A percentile compares a stretch with the other conserved stretches of the same genome.
Conservation (phyloP, 805 yeast species). For the Teunomyces panamensis region DNA sequence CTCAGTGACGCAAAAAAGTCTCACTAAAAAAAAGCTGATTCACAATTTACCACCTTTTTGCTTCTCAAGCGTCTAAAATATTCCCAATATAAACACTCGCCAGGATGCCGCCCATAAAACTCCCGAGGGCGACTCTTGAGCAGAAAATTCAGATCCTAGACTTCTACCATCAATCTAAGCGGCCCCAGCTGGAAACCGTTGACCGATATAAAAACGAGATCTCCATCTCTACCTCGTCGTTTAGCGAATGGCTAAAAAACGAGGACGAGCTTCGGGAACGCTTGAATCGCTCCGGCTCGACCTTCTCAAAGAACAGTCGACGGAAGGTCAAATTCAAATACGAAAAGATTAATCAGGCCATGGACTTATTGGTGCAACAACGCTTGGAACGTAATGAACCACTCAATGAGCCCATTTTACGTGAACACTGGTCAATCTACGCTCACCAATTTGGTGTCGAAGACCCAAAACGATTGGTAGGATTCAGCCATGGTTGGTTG, state of each 20-base stretch:
- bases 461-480: conserved; percentile 54
- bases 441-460: conserved; percentile 57
- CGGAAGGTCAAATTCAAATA: conserved; percentile 53
- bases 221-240: conserved; percentile 57
- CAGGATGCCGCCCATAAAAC: conserved; percentile 14
- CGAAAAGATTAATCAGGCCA: conserved; percentile 55
- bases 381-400: conserved; percentile 43
- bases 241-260: conserved; percentile 59
- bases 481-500: conserved; percentile 63
- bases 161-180: conserved; percentile 43
- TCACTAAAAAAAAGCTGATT: conserved; percentile 1
- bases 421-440: conserved; percentile 55
- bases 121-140: conserved; percentile 56
- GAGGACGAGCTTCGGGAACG: conserved; percentile 50
- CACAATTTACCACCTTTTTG: conserved; percentile 1
- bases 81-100: neutral
- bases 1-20: neutral
- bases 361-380: conserved; percentile 52
- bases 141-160: conserved; percentile 57
- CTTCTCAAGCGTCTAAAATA: neutral
- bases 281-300: conserved; percentile 28
- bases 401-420: conserved; percentile 51
- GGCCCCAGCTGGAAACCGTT: conserved; percentile 59
- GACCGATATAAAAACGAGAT: conserved; percentile 48
- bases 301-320: conserved; percentile 33